Percentiles rank a stretch among this genome's conserved stretches.
Evolutionary conservation across 768 basidiomycete species (phyloP).

Genomic region (Leucocoprinus birnbaumii): DNA sequence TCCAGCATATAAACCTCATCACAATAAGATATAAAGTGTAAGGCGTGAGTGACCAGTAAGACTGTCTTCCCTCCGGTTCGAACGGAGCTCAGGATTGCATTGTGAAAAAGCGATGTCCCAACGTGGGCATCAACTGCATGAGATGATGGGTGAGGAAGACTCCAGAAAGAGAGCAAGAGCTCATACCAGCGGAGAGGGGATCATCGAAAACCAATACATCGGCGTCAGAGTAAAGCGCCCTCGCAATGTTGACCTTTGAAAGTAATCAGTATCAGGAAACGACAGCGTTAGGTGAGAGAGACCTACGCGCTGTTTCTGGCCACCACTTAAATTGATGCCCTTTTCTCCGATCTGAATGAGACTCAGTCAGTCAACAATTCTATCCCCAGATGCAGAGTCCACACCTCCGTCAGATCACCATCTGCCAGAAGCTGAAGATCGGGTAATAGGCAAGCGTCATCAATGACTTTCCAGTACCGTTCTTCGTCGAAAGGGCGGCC

Average conservation of each 20-base stretch:
- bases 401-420: conserved; percentile 72
- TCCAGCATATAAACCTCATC: conserved; percentile 77
- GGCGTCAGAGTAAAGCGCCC: conserved; percentile 64
- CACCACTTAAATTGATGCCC: conserved; percentile 65
- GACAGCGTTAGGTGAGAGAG: background rate
- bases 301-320: conserved; percentile 58
- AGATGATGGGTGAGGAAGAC: conserved; percentile 1
- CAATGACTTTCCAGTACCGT: conserved; percentile 62
- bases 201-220: conserved; percentile 64
- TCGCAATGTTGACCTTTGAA: conserved; percentile 59
- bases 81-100: conserved; percentile 50
- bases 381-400: background rate
- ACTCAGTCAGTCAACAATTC: background rate
- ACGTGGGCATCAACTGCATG: conserved; percentile 79
- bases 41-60: conserved; percentile 82
- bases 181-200: conserved; percentile 56
- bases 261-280: background rate
- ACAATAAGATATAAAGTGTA: conserved; percentile 80
- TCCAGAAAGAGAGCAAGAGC: background rate
- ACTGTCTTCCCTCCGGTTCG: conserved; percentile 57
- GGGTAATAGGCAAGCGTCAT: conserved; percentile 54
- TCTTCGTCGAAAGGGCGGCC: conserved; percentile 63
- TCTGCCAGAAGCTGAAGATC: conserved; percentile 66
- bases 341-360: conserved; percentile 61
- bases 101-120: conserved; percentile 62